Evolutionary conservation across 352 stramenopile genomes (phyloP), one percentile per base, ranked within the genome.

Genomic region (Globisporangium paddicum): DNA sequence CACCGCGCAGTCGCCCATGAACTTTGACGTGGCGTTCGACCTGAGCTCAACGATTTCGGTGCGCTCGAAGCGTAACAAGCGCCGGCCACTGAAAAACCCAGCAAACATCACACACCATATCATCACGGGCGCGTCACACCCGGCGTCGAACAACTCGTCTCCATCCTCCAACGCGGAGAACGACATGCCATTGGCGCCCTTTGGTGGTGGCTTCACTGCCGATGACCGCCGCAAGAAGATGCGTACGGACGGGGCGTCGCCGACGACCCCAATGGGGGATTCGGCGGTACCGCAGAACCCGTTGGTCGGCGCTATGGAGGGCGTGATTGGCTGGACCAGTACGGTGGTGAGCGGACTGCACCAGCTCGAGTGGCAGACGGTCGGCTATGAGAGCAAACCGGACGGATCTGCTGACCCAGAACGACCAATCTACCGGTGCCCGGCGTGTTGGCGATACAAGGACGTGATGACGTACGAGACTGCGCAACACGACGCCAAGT

Each of bases 31-130:
- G 32, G 90, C 89, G 32, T 93, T 82, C 55, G 90, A 92, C 59
- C 79, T 93, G 18, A 98, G 85, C 58, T 96, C 85, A 25, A 82
- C 90, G 37, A 97, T 98, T 47, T 93, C 90, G 1, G 90, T 98
- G 28, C 86, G 91, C 47, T 98, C 89, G 1, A 98, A 98, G 77
- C 88, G 93, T 58, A 98, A 97, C 72, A 97, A 97, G 67, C 79
- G 89, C 60, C 82, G 84, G 28, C 77, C 78, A 5, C 63, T 74
- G 16, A 87, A 88, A 66, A 79, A 62, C 18, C 57, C 72, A 0
- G 66, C 71, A 0, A 60, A 69, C 13, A 81, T 90, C 57, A 87
- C 81, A 30, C 79, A 89, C 47, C 81, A 90, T 57, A 87, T 93
- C 60, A 85, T 90, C 55, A 76, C 75, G 30, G 81, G 81, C 26